phyloP scores from a whole-genome alignment of 2,329 filamentous ascomycete species.

The Tolypocladium inflatum region DNA sequence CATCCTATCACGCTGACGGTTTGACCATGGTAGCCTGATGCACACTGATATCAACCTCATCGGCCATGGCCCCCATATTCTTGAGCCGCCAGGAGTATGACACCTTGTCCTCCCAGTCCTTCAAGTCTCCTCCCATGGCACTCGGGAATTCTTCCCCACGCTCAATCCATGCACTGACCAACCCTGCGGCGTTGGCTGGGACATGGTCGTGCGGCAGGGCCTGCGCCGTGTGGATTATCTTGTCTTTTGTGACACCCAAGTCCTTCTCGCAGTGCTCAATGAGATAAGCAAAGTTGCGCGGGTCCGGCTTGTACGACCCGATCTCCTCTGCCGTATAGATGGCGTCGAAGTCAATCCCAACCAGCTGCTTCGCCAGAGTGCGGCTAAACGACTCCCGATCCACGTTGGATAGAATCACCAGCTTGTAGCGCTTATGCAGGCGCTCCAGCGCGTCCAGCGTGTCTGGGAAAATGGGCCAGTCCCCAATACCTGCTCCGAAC shows the following conservation, averaged over 20 bases:
- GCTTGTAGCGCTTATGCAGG: slow-evolving; percentile 42
- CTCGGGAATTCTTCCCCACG: slow-evolving; percentile 30
- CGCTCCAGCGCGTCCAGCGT: slow-evolving; percentile 40
- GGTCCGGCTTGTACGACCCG: slow-evolving; percentile 60
- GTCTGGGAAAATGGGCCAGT: slow-evolving; percentile 49
- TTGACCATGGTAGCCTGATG: not conserved
- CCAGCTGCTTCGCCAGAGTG: slow-evolving; percentile 28
- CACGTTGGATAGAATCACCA: slow-evolving; percentile 53
- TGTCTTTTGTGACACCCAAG: slow-evolving; percentile 39
- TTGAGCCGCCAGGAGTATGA: slow-evolving; percentile 41
- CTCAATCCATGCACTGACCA: slow-evolving; percentile 58
- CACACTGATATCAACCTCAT: slow-evolving; percentile 32
- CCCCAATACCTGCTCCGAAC: slow-evolving; percentile 35
- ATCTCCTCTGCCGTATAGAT: slow-evolving; percentile 64
- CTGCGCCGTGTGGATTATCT: slow-evolving; percentile 60
- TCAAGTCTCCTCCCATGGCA: slow-evolving; percentile 11
- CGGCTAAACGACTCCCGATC: slow-evolving; percentile 26
- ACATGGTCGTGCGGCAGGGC: slow-evolving; percentile 59
- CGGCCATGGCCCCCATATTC: slow-evolving; percentile 50
- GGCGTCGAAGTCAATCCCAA: slow-evolving; percentile 45
- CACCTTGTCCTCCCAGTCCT: slow-evolving; percentile 25
- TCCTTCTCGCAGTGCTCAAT: slow-evolving; percentile 40
- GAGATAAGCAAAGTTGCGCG: slow-evolving; percentile 57
- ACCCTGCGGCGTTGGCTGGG: slow-evolving; percentile 49
- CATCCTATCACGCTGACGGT: no score